Percentiles rank a stretch among this genome's conserved stretches.
These are phyloP conservation scores for Lagerstroemia speciosa DNA, from an alignment of 345 rosid species.

Conservation along the genomic window DNA sequence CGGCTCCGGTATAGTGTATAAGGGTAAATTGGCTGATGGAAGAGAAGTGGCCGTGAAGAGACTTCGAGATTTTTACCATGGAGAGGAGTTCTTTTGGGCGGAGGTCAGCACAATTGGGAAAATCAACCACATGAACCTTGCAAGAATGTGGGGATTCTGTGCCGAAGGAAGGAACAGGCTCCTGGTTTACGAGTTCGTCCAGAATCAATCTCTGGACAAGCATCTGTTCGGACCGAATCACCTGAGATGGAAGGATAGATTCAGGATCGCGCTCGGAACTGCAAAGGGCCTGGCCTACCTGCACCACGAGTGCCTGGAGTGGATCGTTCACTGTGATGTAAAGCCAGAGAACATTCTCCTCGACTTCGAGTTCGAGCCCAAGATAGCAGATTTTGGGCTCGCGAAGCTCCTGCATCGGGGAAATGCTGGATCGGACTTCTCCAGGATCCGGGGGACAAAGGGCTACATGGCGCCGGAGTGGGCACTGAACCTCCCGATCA, in stretches of 20 bases:
- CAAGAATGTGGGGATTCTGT: conserved; percentile 46
- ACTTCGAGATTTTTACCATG: conserved; percentile 30
- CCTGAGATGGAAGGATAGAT: conserved; percentile 42
- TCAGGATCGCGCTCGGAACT: conserved; percentile 45
- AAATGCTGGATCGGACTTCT: conserved; percentile 9
- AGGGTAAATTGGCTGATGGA: conserved; percentile 31
- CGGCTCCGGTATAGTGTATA: conserved; percentile 40
- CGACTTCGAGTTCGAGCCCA: conserved; percentile 35
- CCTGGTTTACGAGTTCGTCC: conserved; percentile 42
- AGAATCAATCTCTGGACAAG: conserved; percentile 39
- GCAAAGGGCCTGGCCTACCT: conserved; percentile 50
- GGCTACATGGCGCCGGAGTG: conserved; percentile 38
- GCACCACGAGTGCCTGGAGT: conserved; percentile 55
- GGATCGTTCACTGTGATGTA: conserved; percentile 52
- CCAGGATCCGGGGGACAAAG: conserved; percentile 28
- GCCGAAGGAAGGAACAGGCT: conserved; percentile 30
- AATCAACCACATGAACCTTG: conserved; percentile 50
- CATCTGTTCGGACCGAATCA: conserved; percentile 24
- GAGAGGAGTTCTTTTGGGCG: conserved; percentile 41
- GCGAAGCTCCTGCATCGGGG: conserved; percentile 34
- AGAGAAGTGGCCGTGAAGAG: conserved; percentile 43
- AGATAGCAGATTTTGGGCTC: conserved; percentile 45
- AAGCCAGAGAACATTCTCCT: conserved; percentile 58
- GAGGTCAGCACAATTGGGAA: conserved; percentile 43
- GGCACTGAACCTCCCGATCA: conserved; percentile 29